Evolutionary conservation across 768 basidiomycete genomes (phyloP).

Genomic region (Neoboletus brunneissimus): DNA sequence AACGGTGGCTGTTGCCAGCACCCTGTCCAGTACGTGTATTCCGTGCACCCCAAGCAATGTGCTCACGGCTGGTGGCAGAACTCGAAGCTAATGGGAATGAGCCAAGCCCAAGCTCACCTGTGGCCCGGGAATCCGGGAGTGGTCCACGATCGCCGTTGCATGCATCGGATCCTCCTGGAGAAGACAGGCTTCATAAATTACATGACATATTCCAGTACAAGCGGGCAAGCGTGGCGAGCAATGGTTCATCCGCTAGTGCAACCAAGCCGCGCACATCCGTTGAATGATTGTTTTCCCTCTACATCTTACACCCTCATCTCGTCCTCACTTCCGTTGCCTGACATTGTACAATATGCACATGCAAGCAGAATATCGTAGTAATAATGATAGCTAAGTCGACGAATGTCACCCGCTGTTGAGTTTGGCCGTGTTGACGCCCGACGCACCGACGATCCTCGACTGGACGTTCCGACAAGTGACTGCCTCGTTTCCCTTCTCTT

Average conservation of each 20-base stretch:
- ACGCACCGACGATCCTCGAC: background rate
- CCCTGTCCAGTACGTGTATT: slow-evolving; percentile 62
- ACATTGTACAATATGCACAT: slow-evolving; percentile 32
- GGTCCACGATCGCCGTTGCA: slow-evolving; percentile 37
- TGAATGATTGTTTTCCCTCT: slow-evolving; percentile 18
- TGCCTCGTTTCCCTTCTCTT: background rate
- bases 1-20: slow-evolving; percentile 77
- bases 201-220: slow-evolving; percentile 81
- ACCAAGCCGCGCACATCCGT: slow-evolving; percentile 13
- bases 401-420: background rate
- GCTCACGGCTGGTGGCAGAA: slow-evolving; percentile 39
- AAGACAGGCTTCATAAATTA: slow-evolving; percentile 69
- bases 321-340: slow-evolving; percentile 15
- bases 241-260: slow-evolving; percentile 35
- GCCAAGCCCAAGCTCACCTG: slow-evolving; percentile 35
- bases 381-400: slow-evolving; percentile 11
- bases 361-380: slow-evolving; percentile 24
- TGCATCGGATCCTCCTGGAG: slow-evolving; percentile 38
- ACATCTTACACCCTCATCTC: slow-evolving; percentile 20
- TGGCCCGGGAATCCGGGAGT: slow-evolving; percentile 26
- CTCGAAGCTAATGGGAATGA: slow-evolving; percentile 56
- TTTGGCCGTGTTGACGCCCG: slow-evolving; percentile 31
- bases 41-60: background rate
- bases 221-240: slow-evolving; percentile 59
- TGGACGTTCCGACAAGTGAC: background rate